These are phyloP conservation scores for Cystobasidiopsis lactophilus DNA, from an alignment of 768 basidiomycete genomes.

Conservation along the genomic window DNA sequence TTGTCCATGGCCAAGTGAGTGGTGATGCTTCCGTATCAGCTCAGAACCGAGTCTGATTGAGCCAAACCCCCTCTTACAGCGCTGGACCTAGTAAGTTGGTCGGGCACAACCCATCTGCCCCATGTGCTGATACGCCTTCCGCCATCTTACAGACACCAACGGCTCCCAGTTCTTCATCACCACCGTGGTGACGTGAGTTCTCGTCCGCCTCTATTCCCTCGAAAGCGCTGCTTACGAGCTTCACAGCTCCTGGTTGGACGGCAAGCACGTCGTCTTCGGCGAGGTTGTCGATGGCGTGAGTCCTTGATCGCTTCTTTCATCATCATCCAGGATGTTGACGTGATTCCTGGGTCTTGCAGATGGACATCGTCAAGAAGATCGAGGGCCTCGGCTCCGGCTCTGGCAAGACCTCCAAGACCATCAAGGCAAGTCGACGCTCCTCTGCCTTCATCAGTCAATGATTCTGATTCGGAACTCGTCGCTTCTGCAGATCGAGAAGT, in stretches of 20 bases:
- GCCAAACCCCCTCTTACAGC: background rate
- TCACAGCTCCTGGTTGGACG: constrained; percentile 28
- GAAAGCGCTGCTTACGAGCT: too few species aligned
- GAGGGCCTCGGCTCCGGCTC: constrained; percentile 18
- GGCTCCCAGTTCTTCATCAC: constrained; percentile 81
- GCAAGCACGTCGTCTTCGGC: constrained; percentile 31
- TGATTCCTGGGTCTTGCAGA: constrained; percentile 7
- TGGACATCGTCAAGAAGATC: constrained; percentile 20
- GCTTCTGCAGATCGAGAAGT: constrained; percentile 1
- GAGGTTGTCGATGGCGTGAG: constrained; percentile 7
- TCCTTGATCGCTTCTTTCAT: too few species aligned
- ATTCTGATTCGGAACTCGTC: too few species aligned
- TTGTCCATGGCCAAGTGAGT: constrained; percentile 99
- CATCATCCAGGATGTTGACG: background rate
- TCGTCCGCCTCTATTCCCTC: constrained; percentile 10
- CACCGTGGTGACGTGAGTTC: constrained; percentile 26
- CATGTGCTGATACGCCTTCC: background rate
- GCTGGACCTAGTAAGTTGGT: background rate
- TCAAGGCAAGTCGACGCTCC: background rate
- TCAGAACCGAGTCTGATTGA: constrained; percentile 30
- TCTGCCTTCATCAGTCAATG: too few species aligned
- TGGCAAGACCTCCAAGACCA: constrained; percentile 15
- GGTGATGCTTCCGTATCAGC: constrained; percentile 67
- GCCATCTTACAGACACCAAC: background rate
- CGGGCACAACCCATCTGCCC: too few species aligned